Base-by-base conservation (phyloP, 164 flowering plant species). In the Stephania japonica region DNA sequence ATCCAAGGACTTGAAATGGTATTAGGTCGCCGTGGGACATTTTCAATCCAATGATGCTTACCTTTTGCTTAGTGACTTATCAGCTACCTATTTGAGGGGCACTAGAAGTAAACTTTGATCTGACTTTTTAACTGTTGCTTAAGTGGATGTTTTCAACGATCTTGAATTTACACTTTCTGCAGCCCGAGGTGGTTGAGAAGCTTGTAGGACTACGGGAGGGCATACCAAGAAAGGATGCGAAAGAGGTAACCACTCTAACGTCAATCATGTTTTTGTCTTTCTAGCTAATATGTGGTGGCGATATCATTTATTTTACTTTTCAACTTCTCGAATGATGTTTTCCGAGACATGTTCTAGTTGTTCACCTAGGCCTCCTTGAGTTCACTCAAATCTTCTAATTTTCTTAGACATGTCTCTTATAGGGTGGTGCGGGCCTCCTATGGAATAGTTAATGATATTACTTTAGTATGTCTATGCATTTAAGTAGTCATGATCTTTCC, bases 131-230 rank as follows among this genome's bases (percentile, higher is more conserved):
- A 56, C 21, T 18, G 62, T 56, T 56, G 62, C 62, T n/a, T 16
- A n/a, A 16, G 6, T 27, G n/a, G 24, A 3, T 68, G 56, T 19
- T 42, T 71, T 53, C 70, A 65, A 59, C 44, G 1, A 7, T 42
- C 49, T 70, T n/a, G 32, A 26, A 53, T 64, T 68, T 27, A 56
- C 14, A 25, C 14, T 41, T n/a, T 14, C 25, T 82, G 83, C 97
- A 94, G 99, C 88, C 97, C 42, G 99, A 95, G 71, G 97, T 93
- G 7, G 99, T 95, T 42, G 99, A 95, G 79, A 95, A 88, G 81
- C 90, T 95, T 75, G 97, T 95, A 68, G 85, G 82, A 67, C 70
- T 95, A 63, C 86, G 97, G 72, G 98, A 95, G 83, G 99, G 99
- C 75, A 93, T 95, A 76, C 98, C 98, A 67, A 78, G 93, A 49